These are phyloP conservation scores for Chlamydomonas incerta DNA, from an alignment of 139 green algal species.

Conservation along the genomic window DNA sequence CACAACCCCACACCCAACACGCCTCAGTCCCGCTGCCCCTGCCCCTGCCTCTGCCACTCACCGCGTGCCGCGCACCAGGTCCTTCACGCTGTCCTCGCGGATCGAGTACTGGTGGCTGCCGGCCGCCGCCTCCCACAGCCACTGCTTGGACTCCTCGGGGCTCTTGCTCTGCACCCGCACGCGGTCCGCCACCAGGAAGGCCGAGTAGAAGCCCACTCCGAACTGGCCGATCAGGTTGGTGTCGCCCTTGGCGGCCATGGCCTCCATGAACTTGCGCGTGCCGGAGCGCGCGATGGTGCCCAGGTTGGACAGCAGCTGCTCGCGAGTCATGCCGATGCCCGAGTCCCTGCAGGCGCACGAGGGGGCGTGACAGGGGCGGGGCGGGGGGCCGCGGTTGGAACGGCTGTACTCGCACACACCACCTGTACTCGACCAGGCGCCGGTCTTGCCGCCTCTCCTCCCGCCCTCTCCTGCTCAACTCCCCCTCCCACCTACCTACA, in stretches of 20 bases:
- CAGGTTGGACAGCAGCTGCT: slow-evolving; percentile 93
- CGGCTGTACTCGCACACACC: background rate
- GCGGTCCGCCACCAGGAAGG: slow-evolving; percentile 93
- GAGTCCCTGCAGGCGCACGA: slow-evolving; percentile 73
- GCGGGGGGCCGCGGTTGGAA: background rate
- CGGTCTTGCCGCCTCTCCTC: no score
- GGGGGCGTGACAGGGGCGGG: background rate
- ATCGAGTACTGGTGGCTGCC: slow-evolving; percentile 92
- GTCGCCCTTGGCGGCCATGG: slow-evolving; percentile 80
- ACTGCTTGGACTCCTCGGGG: slow-evolving; percentile 78
- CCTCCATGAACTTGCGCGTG: slow-evolving; percentile 98
- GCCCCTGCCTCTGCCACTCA: background rate
- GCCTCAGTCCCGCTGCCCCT: background rate
- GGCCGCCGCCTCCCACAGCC: slow-evolving; percentile 91
- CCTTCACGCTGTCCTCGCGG: slow-evolving; percentile 60
- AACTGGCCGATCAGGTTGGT: slow-evolving; percentile 97
- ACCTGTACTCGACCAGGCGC: no score
- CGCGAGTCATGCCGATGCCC: slow-evolving; percentile 95
- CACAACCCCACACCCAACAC: background rate
- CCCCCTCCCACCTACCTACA: no score
- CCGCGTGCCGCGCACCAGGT: slow-evolving; percentile 83
- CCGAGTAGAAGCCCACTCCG: slow-evolving; percentile 99
- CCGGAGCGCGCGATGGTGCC: slow-evolving; percentile 97
- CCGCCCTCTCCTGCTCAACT: no score
- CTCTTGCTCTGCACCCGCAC: slow-evolving; percentile 90